Conservation (phyloP, 768 basidiomycete species). For the Tricholoma terreum region DNA sequence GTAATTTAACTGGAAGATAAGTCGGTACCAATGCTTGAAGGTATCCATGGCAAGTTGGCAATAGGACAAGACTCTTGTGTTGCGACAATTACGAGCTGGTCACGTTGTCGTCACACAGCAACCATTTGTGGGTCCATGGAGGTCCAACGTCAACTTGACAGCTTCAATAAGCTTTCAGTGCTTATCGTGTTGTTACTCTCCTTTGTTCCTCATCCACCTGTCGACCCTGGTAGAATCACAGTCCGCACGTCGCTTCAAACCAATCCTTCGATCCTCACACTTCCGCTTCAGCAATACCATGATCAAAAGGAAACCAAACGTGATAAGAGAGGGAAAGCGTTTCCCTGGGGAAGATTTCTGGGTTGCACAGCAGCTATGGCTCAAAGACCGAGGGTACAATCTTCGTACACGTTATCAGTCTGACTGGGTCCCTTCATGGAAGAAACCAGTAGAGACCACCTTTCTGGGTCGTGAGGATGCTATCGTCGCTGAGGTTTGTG, state of each 20-base stretch:
- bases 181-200: too few relatives aligned
- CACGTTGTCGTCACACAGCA: too few relatives aligned
- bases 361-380: slow-evolving; percentile 4
- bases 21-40: background rate
- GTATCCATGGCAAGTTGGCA: background rate
- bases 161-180: background rate
- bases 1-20: background rate
- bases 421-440: slow-evolving; percentile 9
- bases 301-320: background rate
- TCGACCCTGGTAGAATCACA: too few relatives aligned
- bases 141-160: too few relatives aligned
- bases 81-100: too few relatives aligned
- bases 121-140: too few relatives aligned
- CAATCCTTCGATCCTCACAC: background rate
- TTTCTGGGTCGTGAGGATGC: slow-evolving; percentile 3
- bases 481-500: background rate
- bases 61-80: background rate
- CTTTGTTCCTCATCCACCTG: too few relatives aligned
- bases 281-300: background rate
- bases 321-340: background rate
- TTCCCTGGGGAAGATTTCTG: slow-evolving; percentile 12
- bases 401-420: slow-evolving; percentile 6
- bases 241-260: too few relatives aligned
- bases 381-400: slow-evolving; percentile 5
- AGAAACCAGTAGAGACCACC: background rate